These are phyloP conservation scores for Dendrobium catenatum DNA, from an alignment of 106 monocot genomes.

Conservation along the genomic window DNA sequence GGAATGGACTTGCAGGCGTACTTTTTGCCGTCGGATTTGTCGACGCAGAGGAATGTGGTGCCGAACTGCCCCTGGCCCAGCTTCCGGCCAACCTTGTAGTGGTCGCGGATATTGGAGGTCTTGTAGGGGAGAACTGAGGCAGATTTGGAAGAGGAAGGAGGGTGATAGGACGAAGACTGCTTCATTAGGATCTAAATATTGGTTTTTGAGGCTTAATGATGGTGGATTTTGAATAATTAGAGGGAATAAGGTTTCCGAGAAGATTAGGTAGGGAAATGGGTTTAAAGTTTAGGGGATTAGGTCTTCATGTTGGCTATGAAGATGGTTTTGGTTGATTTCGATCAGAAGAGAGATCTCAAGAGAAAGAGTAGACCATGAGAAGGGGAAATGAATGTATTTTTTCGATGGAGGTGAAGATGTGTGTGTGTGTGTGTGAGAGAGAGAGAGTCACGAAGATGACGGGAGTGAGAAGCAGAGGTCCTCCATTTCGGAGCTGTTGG, in stretches of 20 bases:
- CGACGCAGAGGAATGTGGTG: conserved; percentile 23
- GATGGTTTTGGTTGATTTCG: background rate
- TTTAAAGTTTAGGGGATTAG: background rate
- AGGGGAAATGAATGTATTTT: too few relatives aligned
- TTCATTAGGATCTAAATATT: background rate
- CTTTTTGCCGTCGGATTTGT: conserved; percentile 19
- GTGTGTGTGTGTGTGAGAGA: too few relatives aligned
- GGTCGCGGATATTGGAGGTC: conserved; percentile 26
- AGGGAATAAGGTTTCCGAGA: background rate
- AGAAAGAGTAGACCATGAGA: background rate
- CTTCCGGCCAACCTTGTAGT: conserved; percentile 25
- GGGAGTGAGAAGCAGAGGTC: background rate
- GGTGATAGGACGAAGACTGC: background rate
- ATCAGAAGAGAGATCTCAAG: background rate
- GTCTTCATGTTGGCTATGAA: background rate
- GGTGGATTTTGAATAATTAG: background rate
- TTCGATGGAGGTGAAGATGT: background rate
- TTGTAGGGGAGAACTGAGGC: conserved; percentile 29
- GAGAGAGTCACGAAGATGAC: background rate
- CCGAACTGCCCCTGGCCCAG: conserved; percentile 30
- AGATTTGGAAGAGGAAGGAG: conserved; percentile 10
- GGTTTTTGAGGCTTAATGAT: background rate
- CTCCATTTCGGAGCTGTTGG: background rate
- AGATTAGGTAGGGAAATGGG: background rate
- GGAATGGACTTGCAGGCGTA: conserved; percentile 32